phyloP scores from a whole-genome alignment of 768 basidiomycete genomes.

The Boletellus ananas region DNA sequence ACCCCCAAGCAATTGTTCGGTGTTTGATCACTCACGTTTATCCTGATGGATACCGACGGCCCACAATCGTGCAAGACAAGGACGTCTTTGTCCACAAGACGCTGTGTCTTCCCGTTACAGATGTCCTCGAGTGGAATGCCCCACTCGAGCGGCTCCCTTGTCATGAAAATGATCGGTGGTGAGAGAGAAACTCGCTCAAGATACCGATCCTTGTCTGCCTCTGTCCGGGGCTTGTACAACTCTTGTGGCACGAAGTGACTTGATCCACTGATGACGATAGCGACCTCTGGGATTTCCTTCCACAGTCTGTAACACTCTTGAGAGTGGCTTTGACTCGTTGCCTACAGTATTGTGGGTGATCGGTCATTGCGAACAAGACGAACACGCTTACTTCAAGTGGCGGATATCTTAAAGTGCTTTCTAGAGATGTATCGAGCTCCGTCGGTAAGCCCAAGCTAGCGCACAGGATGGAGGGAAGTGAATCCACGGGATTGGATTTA shows the following conservation, averaged over 20 bases:
- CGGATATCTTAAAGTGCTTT: neutral
- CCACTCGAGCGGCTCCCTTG: slow-evolving; percentile 47
- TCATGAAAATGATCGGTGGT: slow-evolving; percentile 57
- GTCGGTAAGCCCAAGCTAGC: neutral
- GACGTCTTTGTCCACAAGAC: slow-evolving; percentile 52
- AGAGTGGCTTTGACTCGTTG: slow-evolving; percentile 1
- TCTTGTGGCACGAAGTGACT: slow-evolving; percentile 58
- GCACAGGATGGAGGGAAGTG: neutral
- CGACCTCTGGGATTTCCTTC: slow-evolving; percentile 8
- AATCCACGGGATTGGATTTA: neutral
- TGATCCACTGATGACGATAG: slow-evolving; percentile 25
- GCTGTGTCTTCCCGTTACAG: slow-evolving; percentile 50
- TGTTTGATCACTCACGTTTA: slow-evolving; percentile 50
- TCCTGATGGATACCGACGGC: slow-evolving; percentile 68
- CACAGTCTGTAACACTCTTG: slow-evolving; percentile 13
- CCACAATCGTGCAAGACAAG: slow-evolving; percentile 63
- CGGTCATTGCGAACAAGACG: neutral
- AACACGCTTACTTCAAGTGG: slow-evolving; percentile 4
- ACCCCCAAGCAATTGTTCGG: neutral
- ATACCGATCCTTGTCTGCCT: slow-evolving; percentile 66
- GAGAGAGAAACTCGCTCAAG: slow-evolving; percentile 64
- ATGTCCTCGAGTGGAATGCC: slow-evolving; percentile 62
- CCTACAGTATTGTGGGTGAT: slow-evolving; percentile 2
- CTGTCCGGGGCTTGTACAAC: slow-evolving; percentile 68
- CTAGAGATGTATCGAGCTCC: neutral